Percentiles rank a stretch among this genome's conserved stretches.
These are phyloP conservation scores for Myrmaecium sp. DNA, from an alignment of 2,329 filamentous ascomycete species.

Conservation along the genomic window DNA sequence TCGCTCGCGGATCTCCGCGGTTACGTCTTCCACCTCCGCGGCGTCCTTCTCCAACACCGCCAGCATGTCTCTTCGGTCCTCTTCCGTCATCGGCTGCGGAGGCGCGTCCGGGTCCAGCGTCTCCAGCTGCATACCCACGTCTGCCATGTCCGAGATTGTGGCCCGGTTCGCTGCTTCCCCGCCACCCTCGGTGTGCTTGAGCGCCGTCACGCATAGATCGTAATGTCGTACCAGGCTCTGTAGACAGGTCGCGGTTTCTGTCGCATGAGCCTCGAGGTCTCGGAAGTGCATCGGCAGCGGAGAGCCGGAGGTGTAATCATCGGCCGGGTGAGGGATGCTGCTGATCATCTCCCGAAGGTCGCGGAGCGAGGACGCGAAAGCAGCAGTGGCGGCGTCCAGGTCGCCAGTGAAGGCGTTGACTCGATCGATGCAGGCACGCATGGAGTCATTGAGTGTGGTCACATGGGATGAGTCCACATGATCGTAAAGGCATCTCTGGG, in stretches of 20 bases:
- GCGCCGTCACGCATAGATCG: slow-evolving; percentile 79
- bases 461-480: slow-evolving; percentile 62
- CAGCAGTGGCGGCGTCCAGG: slow-evolving; percentile 53
- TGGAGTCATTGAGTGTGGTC: slow-evolving; percentile 43
- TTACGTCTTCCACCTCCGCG: slow-evolving; percentile 43
- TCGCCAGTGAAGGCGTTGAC: slow-evolving; percentile 41
- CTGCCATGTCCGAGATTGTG: slow-evolving; percentile 8
- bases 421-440: slow-evolving; percentile 55
- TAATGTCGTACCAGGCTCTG: slow-evolving; percentile 75
- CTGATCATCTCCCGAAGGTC: slow-evolving; percentile 19
- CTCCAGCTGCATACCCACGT: slow-evolving; percentile 8
- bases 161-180: slow-evolving; percentile 29
- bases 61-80: slow-evolving; percentile 71
- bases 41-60: slow-evolving; percentile 59
- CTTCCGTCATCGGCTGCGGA: slow-evolving; percentile 54
- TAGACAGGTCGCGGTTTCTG: slow-evolving; percentile 66
- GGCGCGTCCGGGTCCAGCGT: slow-evolving; percentile 17
- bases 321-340: slow-evolving; percentile 14
- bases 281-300: slow-evolving; percentile 31
- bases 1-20: slow-evolving; percentile 53
- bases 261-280: slow-evolving; percentile 53
- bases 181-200: slow-evolving; percentile 65
- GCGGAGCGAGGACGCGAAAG: slow-evolving; percentile 42
- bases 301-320: slow-evolving; percentile 14
- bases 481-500: slow-evolving; percentile 48